Evolutionary conservation across 2,329 filamentous ascomycete species (phyloP).

Genomic region (Huntiella decipiens): DNA sequence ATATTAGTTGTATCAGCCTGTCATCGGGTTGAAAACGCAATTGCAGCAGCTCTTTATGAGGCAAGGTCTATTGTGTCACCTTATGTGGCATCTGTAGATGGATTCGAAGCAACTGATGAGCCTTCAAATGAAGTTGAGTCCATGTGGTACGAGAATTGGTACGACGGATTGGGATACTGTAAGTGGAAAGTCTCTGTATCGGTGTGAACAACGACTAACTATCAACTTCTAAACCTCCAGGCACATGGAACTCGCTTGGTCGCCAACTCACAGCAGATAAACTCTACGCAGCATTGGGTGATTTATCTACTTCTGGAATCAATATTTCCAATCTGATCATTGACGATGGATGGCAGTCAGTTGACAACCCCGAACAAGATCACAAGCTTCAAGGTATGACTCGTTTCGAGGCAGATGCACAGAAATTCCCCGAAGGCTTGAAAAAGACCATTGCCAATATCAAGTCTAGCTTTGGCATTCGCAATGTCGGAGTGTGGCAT

Average conservation of each 20-base stretch:
- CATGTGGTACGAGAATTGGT: slow-evolving; percentile 71
- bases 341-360: slow-evolving; percentile 88
- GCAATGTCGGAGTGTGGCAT: slow-evolving; percentile 88
- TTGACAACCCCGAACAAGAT: slow-evolving; percentile 33
- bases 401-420: slow-evolving; percentile 68
- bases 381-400: slow-evolving; percentile 49
- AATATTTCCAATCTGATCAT: slow-evolving; percentile 76
- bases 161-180: slow-evolving; percentile 85
- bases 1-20: slow-evolving; percentile 53
- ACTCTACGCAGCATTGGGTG: slow-evolving; percentile 54
- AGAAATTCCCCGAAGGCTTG: slow-evolving; percentile 63
- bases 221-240: slow-evolving; percentile 17
- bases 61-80: slow-evolving; percentile 36
- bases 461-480: slow-evolving; percentile 51
- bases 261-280: slow-evolving; percentile 66
- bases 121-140: slow-evolving; percentile 29
- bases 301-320: slow-evolving; percentile 51
- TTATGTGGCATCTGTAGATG: slow-evolving; percentile 9
- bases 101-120: neutral
- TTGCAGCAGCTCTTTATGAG: slow-evolving; percentile 71
- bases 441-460: slow-evolving; percentile 52
- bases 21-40: slow-evolving; percentile 53
- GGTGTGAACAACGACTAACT: neutral
- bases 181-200: slow-evolving; percentile 15
- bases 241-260: slow-evolving; percentile 86